These are phyloP conservation scores for Naganishia vaughanmartiniae DNA, from an alignment of 768 basidiomycete genomes.

Conservation along the genomic window DNA sequence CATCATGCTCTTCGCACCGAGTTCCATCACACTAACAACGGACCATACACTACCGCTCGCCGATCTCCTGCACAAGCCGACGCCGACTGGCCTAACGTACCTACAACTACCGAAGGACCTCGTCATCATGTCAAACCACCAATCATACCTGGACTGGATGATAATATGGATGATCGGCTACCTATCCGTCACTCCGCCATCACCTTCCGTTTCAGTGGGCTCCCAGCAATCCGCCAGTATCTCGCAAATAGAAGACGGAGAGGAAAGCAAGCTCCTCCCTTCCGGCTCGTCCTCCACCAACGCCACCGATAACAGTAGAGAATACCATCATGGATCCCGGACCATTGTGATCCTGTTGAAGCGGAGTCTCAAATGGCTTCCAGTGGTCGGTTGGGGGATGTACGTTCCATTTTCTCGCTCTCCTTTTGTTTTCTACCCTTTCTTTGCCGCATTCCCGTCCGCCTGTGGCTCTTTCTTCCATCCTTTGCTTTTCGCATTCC, in stretches of 20 bases:
- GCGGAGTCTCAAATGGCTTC: conserved; percentile 80
- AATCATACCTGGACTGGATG: conserved; percentile 58
- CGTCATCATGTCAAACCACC: conserved; percentile 88
- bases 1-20: conserved; percentile 30
- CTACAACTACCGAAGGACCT: conserved; percentile 69
- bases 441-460: too few species aligned
- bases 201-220: conserved; percentile 22
- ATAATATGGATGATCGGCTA: conserved; percentile 62
- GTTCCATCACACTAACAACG: conserved; percentile 34
- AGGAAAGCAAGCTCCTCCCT: not conserved
- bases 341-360: conserved; percentile 88
- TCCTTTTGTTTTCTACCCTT: not conserved
- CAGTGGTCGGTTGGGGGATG: conserved; percentile 80
- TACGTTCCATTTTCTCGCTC: conserved; percentile 33
- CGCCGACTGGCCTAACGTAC: conserved; percentile 14
- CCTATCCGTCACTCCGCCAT: conserved; percentile 23
- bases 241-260: not conserved
- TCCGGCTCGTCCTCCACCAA: too few species aligned
- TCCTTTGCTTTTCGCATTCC: too few species aligned
- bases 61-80: conserved; percentile 58
- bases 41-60: conserved; percentile 51
- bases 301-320: not conserved
- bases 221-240: not conserved
- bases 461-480: too few species aligned
- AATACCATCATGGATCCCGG: conserved; percentile 53